Conservation (phyloP, 1,284 basidiomycete genomes). For the Tilletia setariae region DNA sequence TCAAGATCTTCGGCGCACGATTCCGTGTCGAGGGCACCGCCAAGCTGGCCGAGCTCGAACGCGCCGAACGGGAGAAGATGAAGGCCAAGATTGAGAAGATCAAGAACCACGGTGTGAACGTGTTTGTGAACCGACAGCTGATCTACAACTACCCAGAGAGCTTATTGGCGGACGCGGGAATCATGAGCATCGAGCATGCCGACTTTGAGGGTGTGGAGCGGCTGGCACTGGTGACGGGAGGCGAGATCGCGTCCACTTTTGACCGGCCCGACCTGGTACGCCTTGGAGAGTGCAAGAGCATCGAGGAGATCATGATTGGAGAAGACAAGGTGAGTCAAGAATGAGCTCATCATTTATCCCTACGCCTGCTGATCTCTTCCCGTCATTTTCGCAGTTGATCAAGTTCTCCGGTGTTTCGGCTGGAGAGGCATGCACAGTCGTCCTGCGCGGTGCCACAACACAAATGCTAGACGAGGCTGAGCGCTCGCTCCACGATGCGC, state of each 20-base stretch:
- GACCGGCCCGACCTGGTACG: slow-evolving; percentile 89
- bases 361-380: slow-evolving; percentile 14
- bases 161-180: slow-evolving; percentile 85
- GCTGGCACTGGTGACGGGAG: slow-evolving; percentile 90
- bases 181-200: slow-evolving; percentile 96
- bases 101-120: slow-evolving; percentile 90
- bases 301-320: slow-evolving; percentile 99
- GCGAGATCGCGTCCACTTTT: slow-evolving; percentile 95
- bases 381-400: slow-evolving; percentile 67
- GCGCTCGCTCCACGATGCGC: slow-evolving; percentile 92
- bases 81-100: slow-evolving; percentile 95
- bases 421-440: slow-evolving; percentile 97
- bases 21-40: slow-evolving; percentile 93
- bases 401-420: slow-evolving; percentile 99
- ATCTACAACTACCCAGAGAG: slow-evolving; percentile 99
- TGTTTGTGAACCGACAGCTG: slow-evolving; percentile 96
- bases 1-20: slow-evolving; percentile 96
- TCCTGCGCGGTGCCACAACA: slow-evolving; percentile 89
- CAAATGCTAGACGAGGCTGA: slow-evolving; percentile 99
- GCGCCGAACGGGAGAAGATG: slow-evolving; percentile 99
- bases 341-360: background rate
- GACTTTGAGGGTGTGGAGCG: slow-evolving; percentile 99
- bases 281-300: slow-evolving; percentile 86
- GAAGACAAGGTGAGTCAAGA: slow-evolving; percentile 61
- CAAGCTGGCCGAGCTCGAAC: slow-evolving; percentile 94